Base-by-base conservation (phyloP, 306 rosid genomes). In the Prunus padus region DNA sequence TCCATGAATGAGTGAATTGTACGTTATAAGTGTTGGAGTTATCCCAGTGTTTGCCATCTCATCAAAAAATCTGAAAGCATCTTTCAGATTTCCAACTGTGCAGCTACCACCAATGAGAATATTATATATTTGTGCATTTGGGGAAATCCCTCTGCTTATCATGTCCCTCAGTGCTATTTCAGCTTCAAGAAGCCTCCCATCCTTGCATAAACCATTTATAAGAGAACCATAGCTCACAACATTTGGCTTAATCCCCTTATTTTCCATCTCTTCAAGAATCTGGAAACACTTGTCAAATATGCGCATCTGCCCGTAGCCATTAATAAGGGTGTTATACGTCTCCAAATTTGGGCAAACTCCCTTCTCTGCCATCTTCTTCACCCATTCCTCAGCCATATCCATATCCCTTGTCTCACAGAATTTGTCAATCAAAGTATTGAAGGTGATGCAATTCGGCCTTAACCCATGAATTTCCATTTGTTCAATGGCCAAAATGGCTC, bases 251-350 rank as follows among this genome's bases (percentile, higher is more conserved):
- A 85, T 82, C 80, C 90, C 96, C 63, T 33, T 69, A 45, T 74
- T 77, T 74, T 93, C 98, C 88, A 93, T 93, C 77, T 89, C 93
- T 79, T 91, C 89, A 26, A 93, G 86, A 78, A 89, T 84, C 80
- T 84, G 82, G 2, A 88, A 91, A 86, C 97, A 91, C 82, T 78
- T 88, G 10, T 78, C 84, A 25, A 89, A 89, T 57, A 76, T 59
- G 16, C 76, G 4, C 73, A 46, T 62, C 76, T 49, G 81, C 61
- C 96, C 98, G 25, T 89, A 89, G 62, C 98, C 89, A 64, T 86
- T 76, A 33, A 93, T 86, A 69, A 91, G 84, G 56, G 75, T 67
- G 81, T 89, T 89, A 74, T 85, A 91, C 1, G 90, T 88, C 76
- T 80, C 91, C 62, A 87, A 69, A 60, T 75, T 86, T 15, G 87